phyloP scores from a whole-genome alignment of 2,329 filamentous ascomycete species.

The Paecilomyces sp. region DNA sequence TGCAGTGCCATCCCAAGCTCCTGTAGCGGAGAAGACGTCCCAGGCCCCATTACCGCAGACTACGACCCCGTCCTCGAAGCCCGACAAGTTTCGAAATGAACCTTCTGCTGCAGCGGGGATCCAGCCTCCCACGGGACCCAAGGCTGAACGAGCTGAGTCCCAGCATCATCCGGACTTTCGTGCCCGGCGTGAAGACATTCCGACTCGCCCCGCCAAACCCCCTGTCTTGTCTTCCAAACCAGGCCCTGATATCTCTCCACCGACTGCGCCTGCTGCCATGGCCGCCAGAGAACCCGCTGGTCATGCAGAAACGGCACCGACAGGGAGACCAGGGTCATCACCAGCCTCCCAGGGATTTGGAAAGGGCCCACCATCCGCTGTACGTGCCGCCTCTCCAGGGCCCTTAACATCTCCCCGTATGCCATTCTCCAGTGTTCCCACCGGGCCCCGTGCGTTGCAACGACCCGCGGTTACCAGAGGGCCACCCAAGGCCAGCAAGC shows the following conservation, averaged over 20 bases:
- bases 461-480: slow-evolving; percentile 23
- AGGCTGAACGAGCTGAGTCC: slow-evolving; percentile 29
- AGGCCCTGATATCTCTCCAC: slow-evolving; percentile 24
- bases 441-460: slow-evolving; percentile 34
- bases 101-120: slow-evolving; percentile 13
- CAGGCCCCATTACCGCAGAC: slow-evolving; percentile 7
- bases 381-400: slow-evolving; percentile 21
- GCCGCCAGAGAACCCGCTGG: slow-evolving; percentile 15
- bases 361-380: slow-evolving; percentile 16
- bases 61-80: slow-evolving; percentile 2
- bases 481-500: slow-evolving; percentile 28
- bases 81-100: slow-evolving; percentile 19
- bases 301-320: slow-evolving; percentile 12
- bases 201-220: slow-evolving; percentile 16
- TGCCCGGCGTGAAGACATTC: slow-evolving; percentile 19
- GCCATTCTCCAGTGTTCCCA: slow-evolving; percentile 30
- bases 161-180: slow-evolving; percentile 17
- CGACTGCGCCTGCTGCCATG: slow-evolving; percentile 31
- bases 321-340: slow-evolving; percentile 12
- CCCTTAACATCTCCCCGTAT: slow-evolving; percentile 30
- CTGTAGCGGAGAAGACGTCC: slow-evolving; percentile 14
- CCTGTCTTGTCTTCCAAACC: slow-evolving; percentile 12
- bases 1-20: slow-evolving; percentile 17
- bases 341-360: slow-evolving; percentile 19
- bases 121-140: slow-evolving; percentile 38